Evolutionary conservation across 1,284 basidiomycete species (phyloP), one percentile per base, ranked within the genome.

Genomic region (Cronartium quercuum): DNA sequence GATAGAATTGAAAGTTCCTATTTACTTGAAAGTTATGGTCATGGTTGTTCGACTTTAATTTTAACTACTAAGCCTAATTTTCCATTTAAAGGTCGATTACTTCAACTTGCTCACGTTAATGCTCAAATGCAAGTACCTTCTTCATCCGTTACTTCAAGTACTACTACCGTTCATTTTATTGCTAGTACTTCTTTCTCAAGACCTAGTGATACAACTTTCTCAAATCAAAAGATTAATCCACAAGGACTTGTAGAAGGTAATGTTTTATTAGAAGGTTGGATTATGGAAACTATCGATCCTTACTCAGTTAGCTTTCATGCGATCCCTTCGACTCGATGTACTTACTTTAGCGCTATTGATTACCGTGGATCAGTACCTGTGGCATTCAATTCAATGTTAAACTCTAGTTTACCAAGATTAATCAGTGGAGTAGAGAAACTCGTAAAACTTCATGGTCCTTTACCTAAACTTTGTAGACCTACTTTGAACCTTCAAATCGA

Each of bases 291-390:
- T 0, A 86, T 98, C 60, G 95, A 98, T 81, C 95, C 96, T 0
- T 98, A 98, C 81, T 92, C 92, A 58, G 89, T 90, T 76, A 93
- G 96, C 81, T 94, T 92, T 79, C 95, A 94, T 81, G 88, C 91
- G 15, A 97, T 98, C 61, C 95, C 95, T 0, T 97, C 94, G 2
- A 93, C 95, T 34, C 84, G 91, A 68, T 94, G 92, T 82, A 95
- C 91, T 64, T 87, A 94, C 77, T 85, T 97, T 55, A 88, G 91
- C 5, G 90, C 92, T 0, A 86, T 96, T 74, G 94, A 98, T 82
- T 94, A 91, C 80, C 89, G 89, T 3, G 93, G 94, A 6, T 89
- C 88, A 10, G 87, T 97, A 60, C 93, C 95, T 0, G 86, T 89
- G 6, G 89, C 92, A 0, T 87, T 95, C 76, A 97, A 96, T 82